Percentiles rank a stretch among this genome's conserved stretches.
phyloP scores from a whole-genome alignment of 371 early-diverging fungal genomes.

The Lichtheimia corymbifera region DNA sequence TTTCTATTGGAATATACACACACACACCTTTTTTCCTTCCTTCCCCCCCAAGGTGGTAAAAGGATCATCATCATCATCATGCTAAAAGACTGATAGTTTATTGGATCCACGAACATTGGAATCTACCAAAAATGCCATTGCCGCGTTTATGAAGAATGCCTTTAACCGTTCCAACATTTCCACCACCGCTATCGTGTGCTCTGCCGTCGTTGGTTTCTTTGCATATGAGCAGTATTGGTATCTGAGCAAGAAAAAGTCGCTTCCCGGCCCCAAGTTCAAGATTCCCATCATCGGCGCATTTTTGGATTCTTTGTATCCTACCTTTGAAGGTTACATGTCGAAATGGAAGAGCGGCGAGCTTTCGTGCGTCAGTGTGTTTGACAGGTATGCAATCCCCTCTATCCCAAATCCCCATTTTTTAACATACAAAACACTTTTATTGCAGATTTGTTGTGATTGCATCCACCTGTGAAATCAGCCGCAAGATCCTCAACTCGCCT shows the following conservation, averaged over 20 bases:
- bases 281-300: constrained; percentile 57
- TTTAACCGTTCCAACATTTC: constrained; percentile 35
- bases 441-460: constrained; percentile 56
- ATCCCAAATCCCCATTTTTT: constrained; percentile 8
- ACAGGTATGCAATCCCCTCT: constrained; percentile 29
- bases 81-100: constrained; percentile 19
- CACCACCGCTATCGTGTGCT: constrained; percentile 43
- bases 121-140: constrained; percentile 42
- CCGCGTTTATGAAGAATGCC: constrained; percentile 35
- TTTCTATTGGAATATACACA: background rate
- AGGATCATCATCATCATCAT: too few species aligned
- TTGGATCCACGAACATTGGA: constrained; percentile 50
- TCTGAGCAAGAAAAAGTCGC: constrained; percentile 47
- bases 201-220: constrained; percentile 47
- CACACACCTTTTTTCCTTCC: too few species aligned
- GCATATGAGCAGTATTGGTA: constrained; percentile 55
- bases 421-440: constrained; percentile 7
- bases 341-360: constrained; percentile 59
- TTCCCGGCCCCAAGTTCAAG: constrained; percentile 53
- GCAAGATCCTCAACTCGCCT: constrained; percentile 53
- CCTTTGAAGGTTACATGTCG: constrained; percentile 55
- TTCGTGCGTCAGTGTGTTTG: constrained; percentile 56
- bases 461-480: constrained; percentile 52
- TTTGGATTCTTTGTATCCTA: constrained; percentile 54
- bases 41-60: too few species aligned